Conservation (phyloP, 192 early-diverging fungal species). For the Coemansia sp. region DNA sequence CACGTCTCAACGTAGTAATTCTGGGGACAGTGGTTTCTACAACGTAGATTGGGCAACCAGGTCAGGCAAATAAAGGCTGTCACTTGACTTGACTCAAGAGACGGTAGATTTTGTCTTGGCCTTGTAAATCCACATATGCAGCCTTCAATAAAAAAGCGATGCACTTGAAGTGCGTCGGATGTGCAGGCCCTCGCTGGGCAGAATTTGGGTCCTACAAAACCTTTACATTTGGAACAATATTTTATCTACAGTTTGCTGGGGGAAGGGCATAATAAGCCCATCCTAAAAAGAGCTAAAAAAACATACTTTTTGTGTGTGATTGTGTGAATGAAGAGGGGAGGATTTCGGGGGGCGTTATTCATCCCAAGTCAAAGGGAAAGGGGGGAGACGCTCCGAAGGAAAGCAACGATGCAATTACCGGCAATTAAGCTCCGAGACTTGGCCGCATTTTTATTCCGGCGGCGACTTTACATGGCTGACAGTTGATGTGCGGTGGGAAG, state of each 20-base stretch:
- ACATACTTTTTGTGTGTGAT: not conserved
- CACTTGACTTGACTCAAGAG: slow-evolving; percentile 1
- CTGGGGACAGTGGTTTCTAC: slow-evolving; percentile 3
- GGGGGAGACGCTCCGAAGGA: not conserved
- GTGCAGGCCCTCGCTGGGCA: not conserved
- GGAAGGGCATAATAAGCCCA: not conserved
- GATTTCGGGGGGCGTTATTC: not conserved
- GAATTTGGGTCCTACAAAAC: slow-evolving; percentile 1
- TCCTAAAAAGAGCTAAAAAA: slow-evolving; percentile 3
- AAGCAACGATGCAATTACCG: not conserved
- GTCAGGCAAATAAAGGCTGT: not conserved
- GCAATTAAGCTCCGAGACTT: too few relatives aligned
- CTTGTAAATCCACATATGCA: not conserved
- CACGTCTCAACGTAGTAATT: too few relatives aligned
- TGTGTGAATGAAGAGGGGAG: not conserved
- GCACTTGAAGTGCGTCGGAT: not conserved
- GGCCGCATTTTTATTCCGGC: not conserved
- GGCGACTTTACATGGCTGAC: slow-evolving; percentile 25
- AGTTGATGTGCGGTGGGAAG: slow-evolving; percentile 46
- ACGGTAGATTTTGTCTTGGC: not conserved
- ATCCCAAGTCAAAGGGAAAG: not conserved
- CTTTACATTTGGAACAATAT: not conserved
- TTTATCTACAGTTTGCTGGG: slow-evolving; percentile 8
- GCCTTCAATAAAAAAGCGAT: not conserved
- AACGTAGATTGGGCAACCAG: not conserved